Evolutionary conservation across 2,329 filamentous ascomycete genomes (phyloP).

Genomic region (Stachybotrys chartarum): DNA sequence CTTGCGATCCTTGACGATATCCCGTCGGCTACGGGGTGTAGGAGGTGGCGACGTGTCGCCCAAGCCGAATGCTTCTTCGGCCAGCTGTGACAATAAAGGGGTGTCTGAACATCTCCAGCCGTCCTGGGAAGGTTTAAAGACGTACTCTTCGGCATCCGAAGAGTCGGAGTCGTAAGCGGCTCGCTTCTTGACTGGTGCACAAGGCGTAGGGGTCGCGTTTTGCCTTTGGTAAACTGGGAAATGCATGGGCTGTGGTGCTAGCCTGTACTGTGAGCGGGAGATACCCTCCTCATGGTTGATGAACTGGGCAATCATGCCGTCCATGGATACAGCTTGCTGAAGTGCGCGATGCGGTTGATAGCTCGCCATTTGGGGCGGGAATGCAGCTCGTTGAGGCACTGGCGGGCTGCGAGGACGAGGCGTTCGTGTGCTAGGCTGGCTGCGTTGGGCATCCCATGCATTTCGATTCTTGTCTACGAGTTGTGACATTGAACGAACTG

Average conservation of each 20-base stretch:
- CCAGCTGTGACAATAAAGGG: background rate
- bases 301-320: background rate
- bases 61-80: background rate
- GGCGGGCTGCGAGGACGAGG: background rate
- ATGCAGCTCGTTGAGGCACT: background rate
- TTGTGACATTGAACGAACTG: background rate
- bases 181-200: background rate
- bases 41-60: background rate
- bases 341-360: background rate
- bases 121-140: background rate
- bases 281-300: background rate
- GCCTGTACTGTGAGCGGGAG: too few species aligned
- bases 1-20: constrained; percentile 32
- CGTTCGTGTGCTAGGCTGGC: background rate
- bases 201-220: background rate
- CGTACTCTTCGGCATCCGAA: background rate
- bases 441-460: background rate
- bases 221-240: background rate
- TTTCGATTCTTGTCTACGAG: background rate
- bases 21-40: constrained; percentile 23
- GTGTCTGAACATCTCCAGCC: background rate
- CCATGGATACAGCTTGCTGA: background rate
- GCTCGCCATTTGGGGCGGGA: background rate
- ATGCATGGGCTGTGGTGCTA: too few species aligned
- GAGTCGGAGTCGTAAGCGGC: background rate